Percentiles rank a stretch among this genome's conserved stretches.
Evolutionary conservation across 257 asterid genomes (phyloP).

Genomic region (Lavandula angustifolia): DNA sequence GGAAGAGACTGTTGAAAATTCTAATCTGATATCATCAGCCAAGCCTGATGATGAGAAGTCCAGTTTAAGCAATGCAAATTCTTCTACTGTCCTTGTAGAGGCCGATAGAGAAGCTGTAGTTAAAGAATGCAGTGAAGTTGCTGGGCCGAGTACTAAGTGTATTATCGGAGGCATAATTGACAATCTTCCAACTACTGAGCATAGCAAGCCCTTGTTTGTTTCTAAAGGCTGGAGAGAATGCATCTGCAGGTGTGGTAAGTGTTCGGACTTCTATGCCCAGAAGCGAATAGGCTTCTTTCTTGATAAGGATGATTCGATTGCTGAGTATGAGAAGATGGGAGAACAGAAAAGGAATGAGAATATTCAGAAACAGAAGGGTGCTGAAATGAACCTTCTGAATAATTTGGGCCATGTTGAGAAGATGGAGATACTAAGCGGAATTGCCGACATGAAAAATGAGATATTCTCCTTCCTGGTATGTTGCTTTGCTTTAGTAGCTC

Average conservation of each 20-base stretch:
- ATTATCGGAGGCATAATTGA: slow-evolving; percentile 40
- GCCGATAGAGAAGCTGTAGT: slow-evolving; percentile 21
- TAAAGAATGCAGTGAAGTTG: slow-evolving; percentile 38
- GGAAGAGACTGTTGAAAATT: slow-evolving; percentile 48
- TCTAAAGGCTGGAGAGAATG: slow-evolving; percentile 74
- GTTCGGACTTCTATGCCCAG: slow-evolving; percentile 58
- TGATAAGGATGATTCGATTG: slow-evolving; percentile 86
- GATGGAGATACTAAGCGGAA: slow-evolving; percentile 77
- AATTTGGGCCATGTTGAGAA: slow-evolving; percentile 79
- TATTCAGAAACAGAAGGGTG: slow-evolving; percentile 69
- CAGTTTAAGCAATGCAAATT: slow-evolving; percentile 18
- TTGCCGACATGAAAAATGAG: slow-evolving; percentile 88
- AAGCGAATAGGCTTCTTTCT: slow-evolving; percentile 67
- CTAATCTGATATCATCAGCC: slow-evolving; percentile 32
- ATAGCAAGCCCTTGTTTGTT: slow-evolving; percentile 66
- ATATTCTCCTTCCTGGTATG: slow-evolving; percentile 67
- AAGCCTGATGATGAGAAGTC: slow-evolving; percentile 36
- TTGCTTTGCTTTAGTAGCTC: not conserved
- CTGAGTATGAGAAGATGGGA: slow-evolving; percentile 83
- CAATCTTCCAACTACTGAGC: slow-evolving; percentile 38
- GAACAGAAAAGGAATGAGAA: slow-evolving; percentile 79
- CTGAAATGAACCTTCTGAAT: slow-evolving; percentile 61
- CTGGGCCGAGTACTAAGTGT: slow-evolving; percentile 55
- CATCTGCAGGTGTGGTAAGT: slow-evolving; percentile 70
- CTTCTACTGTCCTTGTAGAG: not conserved